Evolutionary conservation across 495 filamentous ascomycete genomes (phyloP).

Genomic region (Aspergillus mulundensis): DNA sequence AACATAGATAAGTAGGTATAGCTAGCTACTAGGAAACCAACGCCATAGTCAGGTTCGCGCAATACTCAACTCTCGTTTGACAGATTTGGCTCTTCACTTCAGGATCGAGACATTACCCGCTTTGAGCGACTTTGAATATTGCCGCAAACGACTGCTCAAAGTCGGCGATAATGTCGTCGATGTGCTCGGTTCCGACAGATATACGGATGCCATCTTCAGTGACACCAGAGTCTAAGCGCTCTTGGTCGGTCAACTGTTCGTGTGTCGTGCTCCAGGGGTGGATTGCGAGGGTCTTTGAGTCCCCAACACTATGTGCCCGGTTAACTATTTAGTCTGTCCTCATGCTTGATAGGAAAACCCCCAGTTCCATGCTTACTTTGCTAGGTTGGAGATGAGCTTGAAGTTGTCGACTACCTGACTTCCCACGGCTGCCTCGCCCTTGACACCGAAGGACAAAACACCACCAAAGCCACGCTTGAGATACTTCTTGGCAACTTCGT

Average conservation of each 20-base stretch:
- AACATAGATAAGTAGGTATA: background rate
- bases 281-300: conserved; percentile 85
- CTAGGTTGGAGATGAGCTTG: conserved; percentile 90
- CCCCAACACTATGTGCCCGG: conserved; percentile 50
- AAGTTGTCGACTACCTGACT: conserved; percentile 88
- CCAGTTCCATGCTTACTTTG: conserved; percentile 52
- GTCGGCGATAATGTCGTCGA: conserved; percentile 96
- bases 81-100: background rate
- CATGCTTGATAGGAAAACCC: background rate
- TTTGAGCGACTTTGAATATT: conserved; percentile 16
- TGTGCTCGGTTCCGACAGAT: conserved; percentile 95
- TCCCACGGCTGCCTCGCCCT: conserved; percentile 78
- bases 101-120: background rate
- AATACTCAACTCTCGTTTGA: background rate
- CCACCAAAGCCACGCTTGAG: conserved; percentile 84
- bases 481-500: conserved; percentile 85
- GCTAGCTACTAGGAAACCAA: background rate
- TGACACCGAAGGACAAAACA: conserved; percentile 89
- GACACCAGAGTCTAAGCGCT: conserved; percentile 76
- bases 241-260: conserved; percentile 84
- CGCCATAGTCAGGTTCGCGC: background rate
- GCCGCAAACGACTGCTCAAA: conserved; percentile 87
- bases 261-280: conserved; percentile 97
- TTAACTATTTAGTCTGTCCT: background rate
- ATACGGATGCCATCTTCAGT: conserved; percentile 94